These are phyloP conservation scores for Podospora pseudocomata DNA, from an alignment of 495 filamentous ascomycete species.

Conservation along the genomic window DNA sequence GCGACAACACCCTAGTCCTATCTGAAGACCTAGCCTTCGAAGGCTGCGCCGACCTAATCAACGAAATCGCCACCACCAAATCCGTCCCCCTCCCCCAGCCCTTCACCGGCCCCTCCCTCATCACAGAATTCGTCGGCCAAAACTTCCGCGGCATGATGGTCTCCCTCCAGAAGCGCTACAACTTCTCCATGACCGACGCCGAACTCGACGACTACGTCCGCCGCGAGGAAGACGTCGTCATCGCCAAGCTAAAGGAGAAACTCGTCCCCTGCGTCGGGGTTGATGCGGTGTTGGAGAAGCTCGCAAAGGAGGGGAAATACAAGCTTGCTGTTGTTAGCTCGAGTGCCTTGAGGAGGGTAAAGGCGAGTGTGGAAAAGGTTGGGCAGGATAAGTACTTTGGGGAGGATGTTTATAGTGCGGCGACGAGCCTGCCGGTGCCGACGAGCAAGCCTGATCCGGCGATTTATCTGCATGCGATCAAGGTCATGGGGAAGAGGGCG, in stretches of 20 bases:
- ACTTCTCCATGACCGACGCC: conserved; percentile 60
- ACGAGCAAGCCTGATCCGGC: conserved; percentile 92
- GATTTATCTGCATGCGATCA: conserved; percentile 79
- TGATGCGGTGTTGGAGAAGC: conserved; percentile 61
- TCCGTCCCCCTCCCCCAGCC: conserved; percentile 54
- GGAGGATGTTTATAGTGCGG: conserved; percentile 77
- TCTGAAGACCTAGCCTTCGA: conserved; percentile 91
- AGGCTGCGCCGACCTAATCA: conserved; percentile 88
- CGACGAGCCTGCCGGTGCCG: conserved; percentile 70
- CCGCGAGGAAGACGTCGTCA: conserved; percentile 78
- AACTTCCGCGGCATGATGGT: conserved; percentile 89
- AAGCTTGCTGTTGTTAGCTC: conserved; percentile 77
- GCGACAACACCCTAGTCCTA: conserved; percentile 95
- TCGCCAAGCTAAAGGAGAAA: conserved; percentile 73
- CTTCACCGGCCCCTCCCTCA: conserved; percentile 76
- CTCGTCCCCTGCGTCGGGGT: conserved; percentile 68
- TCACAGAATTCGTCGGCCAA: conserved; percentile 88
- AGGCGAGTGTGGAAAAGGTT: conserved; percentile 77
- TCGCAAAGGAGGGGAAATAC: conserved; percentile 63
- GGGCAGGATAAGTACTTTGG: conserved; percentile 77
- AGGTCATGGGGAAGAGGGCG: conserved; percentile 68
- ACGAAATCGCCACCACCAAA: conserved; percentile 74
- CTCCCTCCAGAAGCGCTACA: conserved; percentile 71
- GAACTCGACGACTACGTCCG: conserved; percentile 75
- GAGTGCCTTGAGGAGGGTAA: conserved; percentile 72